phyloP scores from a whole-genome alignment of 495 filamentous ascomycete species.

The Penicillium pancosmium region DNA sequence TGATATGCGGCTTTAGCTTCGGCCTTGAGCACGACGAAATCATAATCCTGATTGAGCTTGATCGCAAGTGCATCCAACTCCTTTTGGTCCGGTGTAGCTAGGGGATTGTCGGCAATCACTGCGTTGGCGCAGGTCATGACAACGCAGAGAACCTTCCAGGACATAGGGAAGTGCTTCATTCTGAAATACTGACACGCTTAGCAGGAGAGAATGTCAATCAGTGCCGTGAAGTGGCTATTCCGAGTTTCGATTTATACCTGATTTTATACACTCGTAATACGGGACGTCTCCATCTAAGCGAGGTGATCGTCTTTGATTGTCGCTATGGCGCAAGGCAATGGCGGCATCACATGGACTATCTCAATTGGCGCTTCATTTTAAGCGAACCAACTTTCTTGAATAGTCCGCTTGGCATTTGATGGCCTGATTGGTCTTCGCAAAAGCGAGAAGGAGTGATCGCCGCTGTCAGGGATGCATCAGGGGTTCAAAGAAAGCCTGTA shows the following conservation, averaged over 20 bases:
- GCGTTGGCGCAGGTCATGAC: neutral
- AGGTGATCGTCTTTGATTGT: neutral
- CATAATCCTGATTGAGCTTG: constrained; percentile 15
- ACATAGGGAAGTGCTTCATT: neutral
- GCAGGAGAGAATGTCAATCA: too few species aligned
- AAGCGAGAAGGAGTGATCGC: neutral
- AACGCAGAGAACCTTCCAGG: neutral
- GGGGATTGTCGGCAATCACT: constrained; percentile 11
- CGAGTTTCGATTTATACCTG: too few species aligned
- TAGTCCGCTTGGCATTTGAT: neutral
- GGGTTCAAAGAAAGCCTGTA: neutral
- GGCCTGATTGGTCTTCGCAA: neutral
- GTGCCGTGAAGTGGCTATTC: too few species aligned
- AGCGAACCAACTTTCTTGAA: neutral
- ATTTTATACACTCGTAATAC: neutral
- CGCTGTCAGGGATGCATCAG: neutral
- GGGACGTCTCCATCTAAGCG: neutral
- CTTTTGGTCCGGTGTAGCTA: constrained; percentile 17
- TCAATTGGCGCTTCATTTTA: neutral
- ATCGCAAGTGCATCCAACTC: constrained; percentile 15
- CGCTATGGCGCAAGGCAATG: neutral
- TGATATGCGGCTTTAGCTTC: constrained; percentile 20
- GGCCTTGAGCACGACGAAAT: constrained; percentile 18
- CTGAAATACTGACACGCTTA: neutral
- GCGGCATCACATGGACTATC: neutral